Evolutionary conservation across 441 rosid genomes (phyloP).

Genomic region (Geranium incanum): DNA sequence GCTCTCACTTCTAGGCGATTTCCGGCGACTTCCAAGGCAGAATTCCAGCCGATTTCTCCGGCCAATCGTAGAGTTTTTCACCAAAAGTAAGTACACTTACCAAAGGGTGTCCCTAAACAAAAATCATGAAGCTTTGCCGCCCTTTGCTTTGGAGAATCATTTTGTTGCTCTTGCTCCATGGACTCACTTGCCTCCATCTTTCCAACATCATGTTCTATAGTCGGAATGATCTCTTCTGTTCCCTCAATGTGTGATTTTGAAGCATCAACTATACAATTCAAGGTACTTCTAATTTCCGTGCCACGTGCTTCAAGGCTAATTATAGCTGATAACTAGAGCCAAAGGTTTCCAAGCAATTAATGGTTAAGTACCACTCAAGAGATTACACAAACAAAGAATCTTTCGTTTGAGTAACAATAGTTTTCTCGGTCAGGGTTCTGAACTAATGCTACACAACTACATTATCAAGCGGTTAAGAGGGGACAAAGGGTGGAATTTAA

Average conservation of each 20-base stretch:
- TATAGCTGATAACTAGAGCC: slow-evolving; percentile 37
- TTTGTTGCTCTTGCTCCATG: slow-evolving; percentile 25
- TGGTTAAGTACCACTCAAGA: neutral
- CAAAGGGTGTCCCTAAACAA: slow-evolving; percentile 89
- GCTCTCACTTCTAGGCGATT: too few species aligned
- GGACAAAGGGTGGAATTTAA: too few species aligned
- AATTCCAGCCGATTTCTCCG: too few species aligned
- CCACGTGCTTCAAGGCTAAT: slow-evolving; percentile 43
- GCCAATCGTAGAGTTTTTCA: neutral
- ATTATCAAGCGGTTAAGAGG: too few species aligned
- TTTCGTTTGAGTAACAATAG: too few species aligned
- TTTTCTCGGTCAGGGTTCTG: too few species aligned
- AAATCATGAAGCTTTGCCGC: slow-evolving; percentile 81
- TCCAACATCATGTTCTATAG: slow-evolving; percentile 17
- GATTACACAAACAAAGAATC: neutral
- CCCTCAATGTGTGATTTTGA: slow-evolving; percentile 37
- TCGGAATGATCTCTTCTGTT: slow-evolving; percentile 21
- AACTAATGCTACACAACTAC: neutral
- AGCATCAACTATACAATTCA: slow-evolving; percentile 37
- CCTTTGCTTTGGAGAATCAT: slow-evolving; percentile 23
- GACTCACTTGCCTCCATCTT: slow-evolving; percentile 22
- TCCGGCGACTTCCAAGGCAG: too few species aligned
- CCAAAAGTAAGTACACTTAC: slow-evolving; percentile 34
- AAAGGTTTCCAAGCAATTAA: slow-evolving; percentile 11
- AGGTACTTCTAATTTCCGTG: slow-evolving; percentile 25